Percentiles rank a stretch among this genome's conserved stretches.
These are phyloP conservation scores for Trichosporon coremiiforme DNA, from an alignment of 1,284 basidiomycete species.

Conservation along the genomic window DNA sequence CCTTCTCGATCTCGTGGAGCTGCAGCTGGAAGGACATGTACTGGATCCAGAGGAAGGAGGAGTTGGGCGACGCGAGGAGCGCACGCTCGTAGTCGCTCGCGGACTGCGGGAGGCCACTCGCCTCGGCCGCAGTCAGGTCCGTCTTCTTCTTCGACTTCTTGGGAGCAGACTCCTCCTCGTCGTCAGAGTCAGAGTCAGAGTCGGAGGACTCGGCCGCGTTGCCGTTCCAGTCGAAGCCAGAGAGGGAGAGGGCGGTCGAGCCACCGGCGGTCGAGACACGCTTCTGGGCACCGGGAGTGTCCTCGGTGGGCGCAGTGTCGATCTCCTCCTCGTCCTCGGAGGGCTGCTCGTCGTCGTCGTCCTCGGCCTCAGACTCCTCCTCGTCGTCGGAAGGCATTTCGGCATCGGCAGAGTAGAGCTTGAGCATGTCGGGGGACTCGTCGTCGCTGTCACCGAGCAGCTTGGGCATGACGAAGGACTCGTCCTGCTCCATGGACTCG, in stretches of 20 bases:
- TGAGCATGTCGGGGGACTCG: constrained; percentile 37
- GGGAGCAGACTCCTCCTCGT: constrained; percentile 26
- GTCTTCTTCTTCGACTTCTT: constrained; percentile 61
- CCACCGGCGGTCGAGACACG: constrained; percentile 38
- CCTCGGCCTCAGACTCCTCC: constrained; percentile 39
- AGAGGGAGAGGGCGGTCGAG: constrained; percentile 52
- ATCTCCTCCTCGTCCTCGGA: constrained; percentile 37
- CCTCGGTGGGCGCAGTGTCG: constrained; percentile 32
- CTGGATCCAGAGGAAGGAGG: constrained; percentile 97
- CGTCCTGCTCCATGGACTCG: constrained; percentile 59
- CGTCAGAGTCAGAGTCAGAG: constrained; percentile 60
- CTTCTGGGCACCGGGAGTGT: constrained; percentile 30
- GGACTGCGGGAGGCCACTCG: constrained; percentile 77
- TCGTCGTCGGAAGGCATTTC: constrained; percentile 31
- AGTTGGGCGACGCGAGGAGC: constrained; percentile 93
- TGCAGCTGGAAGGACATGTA: constrained; percentile 99
- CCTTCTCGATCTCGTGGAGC: constrained; percentile 92
- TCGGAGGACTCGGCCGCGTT: constrained; percentile 47
- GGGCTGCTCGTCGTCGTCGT: constrained; percentile 19
- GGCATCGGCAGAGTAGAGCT: constrained; percentile 32
- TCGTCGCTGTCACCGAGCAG: constrained; percentile 32
- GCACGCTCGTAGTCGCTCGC: constrained; percentile 92
- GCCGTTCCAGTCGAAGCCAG: constrained; percentile 62
- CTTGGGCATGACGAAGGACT: constrained; percentile 36
- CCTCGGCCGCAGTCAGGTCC: constrained; percentile 83